Evolutionary conservation across 768 basidiomycete species (phyloP).

Genomic region (Russula griseocarnosa): DNA sequence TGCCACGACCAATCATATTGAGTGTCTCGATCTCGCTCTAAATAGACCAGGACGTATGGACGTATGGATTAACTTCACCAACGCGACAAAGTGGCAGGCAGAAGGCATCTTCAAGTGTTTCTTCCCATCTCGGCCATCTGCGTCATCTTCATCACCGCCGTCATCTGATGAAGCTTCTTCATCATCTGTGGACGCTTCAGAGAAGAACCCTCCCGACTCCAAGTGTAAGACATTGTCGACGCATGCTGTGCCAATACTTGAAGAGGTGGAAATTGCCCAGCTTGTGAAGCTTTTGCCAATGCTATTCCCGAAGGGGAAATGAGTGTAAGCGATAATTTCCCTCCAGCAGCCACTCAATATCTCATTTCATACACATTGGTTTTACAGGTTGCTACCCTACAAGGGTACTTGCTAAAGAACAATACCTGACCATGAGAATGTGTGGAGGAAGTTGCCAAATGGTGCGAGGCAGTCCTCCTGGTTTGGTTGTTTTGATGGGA

Average conservation of each 20-base stretch:
- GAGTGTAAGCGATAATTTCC: conserved; percentile 52
- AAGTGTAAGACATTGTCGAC: conserved; percentile 52
- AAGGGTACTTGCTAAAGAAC: conserved; percentile 85
- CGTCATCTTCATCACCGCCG: too few relatives aligned
- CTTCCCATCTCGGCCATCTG: conserved; percentile 73
- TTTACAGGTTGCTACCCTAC: conserved; percentile 69
- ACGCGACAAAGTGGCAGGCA: conserved; percentile 89
- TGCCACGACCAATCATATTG: conserved; percentile 92
- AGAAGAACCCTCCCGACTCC: conserved; percentile 65
- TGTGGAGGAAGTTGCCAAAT: conserved; percentile 73
- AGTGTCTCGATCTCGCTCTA: conserved; percentile 85
- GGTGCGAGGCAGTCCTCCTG: conserved; percentile 42
- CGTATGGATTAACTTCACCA: conserved; percentile 87
- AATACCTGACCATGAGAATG: conserved; percentile 86
- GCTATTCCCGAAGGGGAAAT: conserved; percentile 84
- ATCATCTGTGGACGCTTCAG: conserved; percentile 44
- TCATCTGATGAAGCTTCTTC: conserved; percentile 22
- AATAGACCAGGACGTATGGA: conserved; percentile 91
- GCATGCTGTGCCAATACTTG: conserved; percentile 63
- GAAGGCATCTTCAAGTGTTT: conserved; percentile 93
- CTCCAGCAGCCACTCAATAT: not conserved
- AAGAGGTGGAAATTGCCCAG: conserved; percentile 69
- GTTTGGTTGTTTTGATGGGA: conserved; percentile 13
- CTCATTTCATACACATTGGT: conserved; percentile 10
- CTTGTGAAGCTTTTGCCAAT: conserved; percentile 79